Evolutionary conservation across 306 rosid genomes (phyloP).

Genomic region (Begonia peltatifolia): DNA sequence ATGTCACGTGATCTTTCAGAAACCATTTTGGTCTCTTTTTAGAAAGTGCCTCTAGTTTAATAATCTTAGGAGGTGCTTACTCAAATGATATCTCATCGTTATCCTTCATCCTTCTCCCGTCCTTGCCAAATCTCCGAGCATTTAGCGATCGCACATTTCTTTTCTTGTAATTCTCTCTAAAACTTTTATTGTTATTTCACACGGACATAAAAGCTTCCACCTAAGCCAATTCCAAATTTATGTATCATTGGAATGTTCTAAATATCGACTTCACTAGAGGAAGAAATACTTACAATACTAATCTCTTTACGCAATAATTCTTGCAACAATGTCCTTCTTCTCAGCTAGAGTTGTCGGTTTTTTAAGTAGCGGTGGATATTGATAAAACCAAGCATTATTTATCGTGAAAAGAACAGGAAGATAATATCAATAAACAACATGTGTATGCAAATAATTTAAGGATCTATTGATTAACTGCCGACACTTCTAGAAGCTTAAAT

Average conservation of each 20-base stretch:
- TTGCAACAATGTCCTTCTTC: conserved; percentile 11
- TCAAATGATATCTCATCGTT: not conserved
- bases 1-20: conserved; percentile 6
- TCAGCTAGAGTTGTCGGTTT: conserved; percentile 2
- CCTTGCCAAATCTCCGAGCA: not conserved
- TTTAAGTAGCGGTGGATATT: conserved; percentile 5
- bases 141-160: not conserved
- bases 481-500: too few relatives aligned
- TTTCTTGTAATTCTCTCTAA: conserved; percentile 10
- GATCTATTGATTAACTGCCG: too few relatives aligned
- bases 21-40: conserved; percentile 8
- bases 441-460: too few relatives aligned
- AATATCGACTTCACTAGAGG: too few relatives aligned
- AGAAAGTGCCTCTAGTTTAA: conserved; percentile 7
- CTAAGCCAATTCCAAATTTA: not conserved
- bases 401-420: not conserved
- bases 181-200: conserved; percentile 5
- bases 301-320: conserved; percentile 8
- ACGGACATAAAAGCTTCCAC: conserved; percentile 11
- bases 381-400: conserved; percentile 9
- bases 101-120: conserved; percentile 1
- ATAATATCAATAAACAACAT: not conserved
- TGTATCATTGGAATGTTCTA: too few relatives aligned
- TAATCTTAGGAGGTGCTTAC: not conserved
- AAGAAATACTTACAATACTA: not conserved